Evolutionary conservation across 345 rosid species (phyloP).

Genomic region (Tarenaya hassleriana): DNA sequence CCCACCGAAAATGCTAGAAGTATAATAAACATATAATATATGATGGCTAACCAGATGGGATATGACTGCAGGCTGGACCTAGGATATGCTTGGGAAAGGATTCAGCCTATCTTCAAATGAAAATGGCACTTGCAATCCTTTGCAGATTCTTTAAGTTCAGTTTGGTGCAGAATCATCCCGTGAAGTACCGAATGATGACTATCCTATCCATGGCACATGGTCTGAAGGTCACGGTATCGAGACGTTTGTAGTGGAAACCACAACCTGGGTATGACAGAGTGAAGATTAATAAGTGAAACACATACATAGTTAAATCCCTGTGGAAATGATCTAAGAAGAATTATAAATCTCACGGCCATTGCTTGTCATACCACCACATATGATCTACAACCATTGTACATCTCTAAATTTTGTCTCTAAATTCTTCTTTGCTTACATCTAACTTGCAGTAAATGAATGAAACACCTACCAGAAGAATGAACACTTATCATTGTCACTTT

Average conservation of each 20-base stretch:
- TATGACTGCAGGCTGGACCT: conserved; percentile 66
- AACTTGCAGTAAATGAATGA: too few relatives aligned
- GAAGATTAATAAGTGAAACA: background rate
- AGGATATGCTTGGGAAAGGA: conserved; percentile 93
- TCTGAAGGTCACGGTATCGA: conserved; percentile 47
- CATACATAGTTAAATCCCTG: background rate
- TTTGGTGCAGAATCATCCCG: conserved; percentile 69
- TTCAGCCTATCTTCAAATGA: conserved; percentile 96
- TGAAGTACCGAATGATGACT: conserved; percentile 92
- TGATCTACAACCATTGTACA: background rate
- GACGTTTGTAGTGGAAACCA: conserved; percentile 29
- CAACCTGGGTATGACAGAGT: background rate
- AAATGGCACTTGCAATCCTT: conserved; percentile 76
- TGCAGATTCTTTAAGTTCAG: conserved; percentile 70
- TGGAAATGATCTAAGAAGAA: conserved; percentile 11
- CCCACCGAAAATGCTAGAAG: too few relatives aligned
- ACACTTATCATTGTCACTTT: too few relatives aligned
- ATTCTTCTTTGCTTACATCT: too few relatives aligned
- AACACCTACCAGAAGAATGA: too few relatives aligned
- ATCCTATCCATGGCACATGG: conserved; percentile 83
- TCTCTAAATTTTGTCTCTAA: too few relatives aligned
- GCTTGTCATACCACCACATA: background rate
- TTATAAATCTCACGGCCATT: background rate
- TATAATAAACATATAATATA: too few relatives aligned
- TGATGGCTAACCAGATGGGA: background rate